phyloP scores from a whole-genome alignment of 192 early-diverging fungal species.

The Irineochytrium annulatum region DNA sequence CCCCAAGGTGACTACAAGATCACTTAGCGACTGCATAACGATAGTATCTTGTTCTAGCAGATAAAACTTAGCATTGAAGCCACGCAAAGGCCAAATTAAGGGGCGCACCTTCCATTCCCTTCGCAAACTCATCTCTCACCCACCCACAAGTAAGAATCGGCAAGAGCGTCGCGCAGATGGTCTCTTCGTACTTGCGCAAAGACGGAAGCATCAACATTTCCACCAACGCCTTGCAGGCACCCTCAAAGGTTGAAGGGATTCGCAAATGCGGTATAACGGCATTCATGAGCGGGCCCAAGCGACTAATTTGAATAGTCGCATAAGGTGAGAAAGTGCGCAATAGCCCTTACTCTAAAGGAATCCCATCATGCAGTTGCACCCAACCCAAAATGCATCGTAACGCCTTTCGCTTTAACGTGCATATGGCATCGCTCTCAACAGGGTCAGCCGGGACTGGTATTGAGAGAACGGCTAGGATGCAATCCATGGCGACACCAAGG shows the following conservation, averaged over 20 bases:
- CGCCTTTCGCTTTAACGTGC: constrained; percentile 11
- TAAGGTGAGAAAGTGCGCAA: not conserved
- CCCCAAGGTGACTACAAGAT: constrained; percentile 31
- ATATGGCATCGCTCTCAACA: not conserved
- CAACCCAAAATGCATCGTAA: constrained; percentile 23
- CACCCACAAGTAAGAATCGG: constrained; percentile 30
- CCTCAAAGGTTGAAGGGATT: constrained; percentile 24
- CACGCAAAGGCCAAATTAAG: not conserved
- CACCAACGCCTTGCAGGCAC: constrained; percentile 29
- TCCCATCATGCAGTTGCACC: constrained; percentile 10
- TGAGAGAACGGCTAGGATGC: not conserved
- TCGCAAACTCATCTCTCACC: constrained; percentile 22
- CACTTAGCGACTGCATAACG: constrained; percentile 24
- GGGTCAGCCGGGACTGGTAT: not conserved
- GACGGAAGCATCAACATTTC: constrained; percentile 31
- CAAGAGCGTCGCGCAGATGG: constrained; percentile 29
- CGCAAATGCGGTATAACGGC: constrained; percentile 23
- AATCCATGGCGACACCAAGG: not conserved
- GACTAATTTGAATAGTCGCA: constrained; percentile 1
- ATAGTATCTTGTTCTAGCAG: constrained; percentile 34
- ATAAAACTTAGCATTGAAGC: not conserved
- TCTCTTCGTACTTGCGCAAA: constrained; percentile 25
- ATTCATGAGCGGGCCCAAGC: constrained; percentile 15
- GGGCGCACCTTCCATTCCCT: constrained; percentile 28
- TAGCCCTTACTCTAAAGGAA: constrained; percentile 15